Base-by-base conservation (phyloP, 2,329 filamentous ascomycete genomes). In the Cryphonectria nitschkei region DNA sequence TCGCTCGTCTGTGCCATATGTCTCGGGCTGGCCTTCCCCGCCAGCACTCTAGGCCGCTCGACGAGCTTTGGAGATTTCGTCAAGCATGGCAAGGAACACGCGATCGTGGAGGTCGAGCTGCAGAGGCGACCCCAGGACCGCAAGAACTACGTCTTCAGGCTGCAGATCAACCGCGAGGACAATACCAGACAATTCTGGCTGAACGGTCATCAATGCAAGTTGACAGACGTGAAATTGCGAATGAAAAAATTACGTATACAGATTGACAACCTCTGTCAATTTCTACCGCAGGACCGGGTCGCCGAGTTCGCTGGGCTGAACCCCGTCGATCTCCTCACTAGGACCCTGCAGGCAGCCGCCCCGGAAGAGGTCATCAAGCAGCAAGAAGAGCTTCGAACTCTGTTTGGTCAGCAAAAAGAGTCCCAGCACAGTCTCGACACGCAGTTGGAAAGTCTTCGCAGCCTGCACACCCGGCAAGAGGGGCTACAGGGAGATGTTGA, bases 1-100 rank as follows among this genome's bases (percentile, higher is more conserved):
- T 98, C 96, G 0, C 86, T 99, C 37, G 95, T 99, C 60, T 99
- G 96, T 81, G 96, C 96, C 61, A 97, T 99, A 75, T 98, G 96
- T 78, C 83, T 99, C 19, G 96, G 96, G 2, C 84, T 99, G 37
- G 96, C 96, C 64, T 98, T 92, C 85, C 88, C 89, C 43, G 90
- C 95, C 34, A 89, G 91, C 80, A 89, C 95, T 76, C 87, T 99
- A 22, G 96, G 95, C 22, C 91, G 96, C 73, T 94, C 95, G 8
- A 94, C 92, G 76, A 90, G 94, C 19, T 84, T 95, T 71, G 91
- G 92, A 69, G 95, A 97, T 77, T 99, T 96, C 77, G 94, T 99
- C 75, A 98, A 98, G 81, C 93, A 98, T 79, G 94, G 94, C 52
- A 90, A 88, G 74, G 84, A 89, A 66, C 88, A 90, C 75, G 95